Evolutionary conservation across 1,284 basidiomycete species (phyloP).

Genomic region (Gomphus bonarii): DNA sequence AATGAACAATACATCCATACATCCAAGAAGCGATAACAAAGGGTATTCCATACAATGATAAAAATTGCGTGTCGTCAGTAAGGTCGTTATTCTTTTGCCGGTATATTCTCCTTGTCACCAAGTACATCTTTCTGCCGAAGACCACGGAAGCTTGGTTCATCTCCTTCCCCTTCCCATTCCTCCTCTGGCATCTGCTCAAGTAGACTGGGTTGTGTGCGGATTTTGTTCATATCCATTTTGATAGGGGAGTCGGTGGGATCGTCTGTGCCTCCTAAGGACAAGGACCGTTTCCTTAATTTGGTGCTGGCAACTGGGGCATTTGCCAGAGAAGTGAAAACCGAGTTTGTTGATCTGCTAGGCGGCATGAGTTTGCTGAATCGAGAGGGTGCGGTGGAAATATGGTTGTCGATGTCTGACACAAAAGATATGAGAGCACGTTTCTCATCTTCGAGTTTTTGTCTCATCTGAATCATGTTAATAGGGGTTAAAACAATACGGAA

Average conservation of each 20-base stretch:
- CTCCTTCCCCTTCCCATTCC: constrained; percentile 35
- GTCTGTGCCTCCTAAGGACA: constrained; percentile 7
- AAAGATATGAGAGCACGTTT: constrained; percentile 64
- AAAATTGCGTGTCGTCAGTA: background rate
- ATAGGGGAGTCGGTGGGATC: constrained; percentile 11
- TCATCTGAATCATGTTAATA: constrained; percentile 18
- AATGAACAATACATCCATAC: background rate
- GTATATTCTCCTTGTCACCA: constrained; percentile 8
- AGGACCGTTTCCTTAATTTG: constrained; percentile 7
- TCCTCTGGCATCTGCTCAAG: constrained; percentile 34
- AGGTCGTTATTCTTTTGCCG: background rate
- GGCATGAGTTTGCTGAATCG: constrained; percentile 7
- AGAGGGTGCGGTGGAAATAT: constrained; percentile 7
- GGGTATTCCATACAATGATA: background rate
- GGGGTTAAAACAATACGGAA: background rate
- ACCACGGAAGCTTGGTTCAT: constrained; percentile 38
- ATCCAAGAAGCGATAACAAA: background rate
- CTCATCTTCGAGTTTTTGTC: constrained; percentile 61
- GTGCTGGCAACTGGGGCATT: constrained; percentile 4
- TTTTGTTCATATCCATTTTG: constrained; percentile 16
- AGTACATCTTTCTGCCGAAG: background rate
- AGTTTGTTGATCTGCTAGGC: background rate
- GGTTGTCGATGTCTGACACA: constrained; percentile 59
- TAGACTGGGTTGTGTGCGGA: constrained; percentile 40
- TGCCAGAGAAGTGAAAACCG: background rate